Conservation (phyloP, 352 stramenopile species). For the Globisporangium yorkense region DNA sequence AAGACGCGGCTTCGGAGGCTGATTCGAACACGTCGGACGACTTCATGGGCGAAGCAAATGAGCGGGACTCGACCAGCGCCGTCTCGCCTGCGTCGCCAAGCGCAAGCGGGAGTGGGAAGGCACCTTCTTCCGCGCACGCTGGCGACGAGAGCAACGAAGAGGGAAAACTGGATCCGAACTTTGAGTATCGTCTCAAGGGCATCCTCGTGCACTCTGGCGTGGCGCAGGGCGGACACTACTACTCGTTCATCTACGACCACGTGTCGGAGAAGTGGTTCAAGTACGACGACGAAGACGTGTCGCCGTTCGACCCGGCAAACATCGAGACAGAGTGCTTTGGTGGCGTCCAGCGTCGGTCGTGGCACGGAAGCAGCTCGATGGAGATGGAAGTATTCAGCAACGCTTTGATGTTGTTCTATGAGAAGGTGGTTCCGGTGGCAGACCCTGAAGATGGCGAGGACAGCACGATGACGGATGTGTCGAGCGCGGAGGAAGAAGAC, state of each 20-base stretch:
- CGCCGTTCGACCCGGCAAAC: conserved; percentile 92
- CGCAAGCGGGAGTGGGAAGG: conserved; percentile 8
- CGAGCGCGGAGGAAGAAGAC: conserved; percentile 13
- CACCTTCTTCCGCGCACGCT: conserved; percentile 14
- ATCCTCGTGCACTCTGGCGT: conserved; percentile 98
- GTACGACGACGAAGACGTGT: conserved; percentile 99
- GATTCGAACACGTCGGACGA: conserved; percentile 48
- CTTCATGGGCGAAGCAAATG: conserved; percentile 52
- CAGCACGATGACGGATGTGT: conserved; percentile 18
- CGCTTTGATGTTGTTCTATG: conserved; percentile 99
- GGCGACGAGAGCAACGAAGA: conserved; percentile 8
- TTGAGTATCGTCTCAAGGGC: conserved; percentile 96
- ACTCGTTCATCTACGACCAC: conserved; percentile 91
- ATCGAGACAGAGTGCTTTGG: conserved; percentile 98
- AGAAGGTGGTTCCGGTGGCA: conserved; percentile 89
- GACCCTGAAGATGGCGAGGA: conserved; percentile 14
- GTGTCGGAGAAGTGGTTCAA: conserved; percentile 96
- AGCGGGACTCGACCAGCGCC: conserved; percentile 12
- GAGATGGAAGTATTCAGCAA: conserved; percentile 99
- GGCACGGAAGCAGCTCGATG: conserved; percentile 94
- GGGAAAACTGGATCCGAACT: conserved; percentile 81
- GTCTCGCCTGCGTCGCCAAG: conserved; percentile 20
- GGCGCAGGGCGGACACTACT: conserved; percentile 98
- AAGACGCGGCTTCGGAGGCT: conserved; percentile 50
- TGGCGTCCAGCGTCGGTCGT: conserved; percentile 91